Base-by-base conservation (phyloP, 2,329 filamentous ascomycete genomes). In the Alternaria panax region DNA sequence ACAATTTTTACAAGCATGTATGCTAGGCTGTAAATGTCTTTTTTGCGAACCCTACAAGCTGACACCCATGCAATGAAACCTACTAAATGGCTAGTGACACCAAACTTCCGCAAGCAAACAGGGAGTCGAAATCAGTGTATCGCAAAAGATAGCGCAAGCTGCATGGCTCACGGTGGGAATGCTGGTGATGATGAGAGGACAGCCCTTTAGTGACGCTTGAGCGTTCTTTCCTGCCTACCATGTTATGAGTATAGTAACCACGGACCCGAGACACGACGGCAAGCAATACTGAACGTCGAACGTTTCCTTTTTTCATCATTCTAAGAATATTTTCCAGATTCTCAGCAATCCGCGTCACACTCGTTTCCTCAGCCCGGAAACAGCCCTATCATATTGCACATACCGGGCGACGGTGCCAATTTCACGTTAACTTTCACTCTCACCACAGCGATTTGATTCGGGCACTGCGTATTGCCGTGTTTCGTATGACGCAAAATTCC, bases 381-480 rank as follows among this genome's bases (percentile, higher is more conserved):
- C 27, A 22, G 28, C 18, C 22, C 8, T 24, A 47, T 34, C n/a
- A n/a, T n/a, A n/a, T n/a, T n/a, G n/a, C n/a, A n/a, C n/a, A 18
- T 34, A 47, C 45, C 28, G 4, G 16, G 36, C 20, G 12, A n/a
- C 28, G 16, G 45, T 30, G 45, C 20, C 28, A 22, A 48, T 24
- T 25, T 42, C 42, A 48, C 22, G 11, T 47, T 59, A 51, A 46
- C 57, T 18, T 46, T 51, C 57, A 56, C 52, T 20, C 46, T 55
- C 32, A 50, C 34, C 25, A 38, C 45, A 32, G 56, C 11, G 40
- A 12, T n/a, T 22, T 30, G 8, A 24, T 24, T 30, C 2, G 5
- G 20, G 14, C 25, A 25, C 5, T n/a, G 28, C 36, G 22, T 27
- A 11, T 27, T n/a, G 20, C 18, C 30, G 16, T 16, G 4, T 32